Conservation (phyloP, 2,329 filamentous ascomycete genomes). For the Pseudogymnoascus sp. region DNA sequence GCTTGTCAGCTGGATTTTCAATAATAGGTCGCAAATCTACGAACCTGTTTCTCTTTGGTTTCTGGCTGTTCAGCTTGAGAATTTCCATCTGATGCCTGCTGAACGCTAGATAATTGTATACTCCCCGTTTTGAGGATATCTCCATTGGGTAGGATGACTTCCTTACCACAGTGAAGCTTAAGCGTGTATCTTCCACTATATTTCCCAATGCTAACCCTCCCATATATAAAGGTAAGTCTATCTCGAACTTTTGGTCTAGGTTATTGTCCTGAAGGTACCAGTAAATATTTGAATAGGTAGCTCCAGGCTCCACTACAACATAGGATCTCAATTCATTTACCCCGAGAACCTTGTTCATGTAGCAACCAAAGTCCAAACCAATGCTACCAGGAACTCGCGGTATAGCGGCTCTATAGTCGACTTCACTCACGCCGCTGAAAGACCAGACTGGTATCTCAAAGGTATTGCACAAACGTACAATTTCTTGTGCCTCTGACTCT, state of each 20-base stretch:
- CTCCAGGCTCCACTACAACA: slow-evolving; percentile 47
- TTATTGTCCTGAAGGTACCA: slow-evolving; percentile 38
- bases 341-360: slow-evolving; percentile 45
- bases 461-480: slow-evolving; percentile 39
- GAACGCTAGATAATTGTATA: not conserved
- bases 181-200: slow-evolving; percentile 33
- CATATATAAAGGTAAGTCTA: slow-evolving; percentile 34
- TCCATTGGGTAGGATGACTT: slow-evolving; percentile 38
- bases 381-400: slow-evolving; percentile 44
- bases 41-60: not conserved
- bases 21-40: not conserved
- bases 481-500: slow-evolving; percentile 38
- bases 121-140: slow-evolving; percentile 38
- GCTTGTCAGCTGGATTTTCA: not conserved
- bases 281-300: slow-evolving; percentile 44
- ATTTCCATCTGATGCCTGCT: not conserved
- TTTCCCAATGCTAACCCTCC: slow-evolving; percentile 41
- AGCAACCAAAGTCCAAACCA: slow-evolving; percentile 42
- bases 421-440: slow-evolving; percentile 41
- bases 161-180: slow-evolving; percentile 35
- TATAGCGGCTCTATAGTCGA: slow-evolving; percentile 48
- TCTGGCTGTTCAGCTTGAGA: not conserved
- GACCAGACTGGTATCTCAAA: slow-evolving; percentile 40
- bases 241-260: slow-evolving; percentile 34
- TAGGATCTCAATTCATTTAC: slow-evolving; percentile 42